Evolutionary conservation across 768 basidiomycete species (phyloP).

Genomic region (Trametes punicea): DNA sequence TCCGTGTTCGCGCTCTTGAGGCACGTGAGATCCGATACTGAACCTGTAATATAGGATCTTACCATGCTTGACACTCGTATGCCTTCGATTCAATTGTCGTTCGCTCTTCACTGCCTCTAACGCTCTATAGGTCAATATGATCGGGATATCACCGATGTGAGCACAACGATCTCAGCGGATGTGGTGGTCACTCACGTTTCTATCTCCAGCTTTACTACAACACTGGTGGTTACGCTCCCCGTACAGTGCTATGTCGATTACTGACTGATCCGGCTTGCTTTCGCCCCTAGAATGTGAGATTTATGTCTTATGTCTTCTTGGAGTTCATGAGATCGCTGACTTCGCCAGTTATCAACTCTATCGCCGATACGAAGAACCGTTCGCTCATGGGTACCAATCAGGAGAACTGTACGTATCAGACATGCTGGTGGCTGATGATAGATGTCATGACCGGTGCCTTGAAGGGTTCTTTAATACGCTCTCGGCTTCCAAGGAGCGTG

Average conservation of each 20-base stretch:
- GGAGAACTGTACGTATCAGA: constrained; percentile 42
- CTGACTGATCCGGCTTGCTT: constrained; percentile 1
- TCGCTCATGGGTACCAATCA: constrained; percentile 55
- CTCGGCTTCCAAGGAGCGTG: constrained; percentile 41
- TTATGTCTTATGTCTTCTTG: not conserved
- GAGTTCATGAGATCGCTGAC: not conserved
- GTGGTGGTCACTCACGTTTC: not conserved
- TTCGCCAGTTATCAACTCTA: constrained; percentile 40
- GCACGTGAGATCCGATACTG: not conserved
- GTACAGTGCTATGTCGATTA: not conserved
- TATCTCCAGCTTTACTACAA: constrained; percentile 44
- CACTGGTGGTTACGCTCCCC: constrained; percentile 36
- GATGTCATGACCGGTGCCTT: no score
- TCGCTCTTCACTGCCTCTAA: not conserved
- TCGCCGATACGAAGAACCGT: constrained; percentile 41
- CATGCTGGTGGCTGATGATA: no score
- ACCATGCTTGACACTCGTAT: constrained; percentile 61
- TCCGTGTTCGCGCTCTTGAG: not conserved
- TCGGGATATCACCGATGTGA: constrained; percentile 54
- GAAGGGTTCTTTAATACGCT: constrained; percentile 50
- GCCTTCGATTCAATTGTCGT: constrained; percentile 10
- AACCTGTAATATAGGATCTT: constrained; percentile 39
- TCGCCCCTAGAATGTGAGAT: not conserved
- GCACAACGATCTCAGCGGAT: constrained; percentile 10
- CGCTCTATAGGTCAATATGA: constrained; percentile 44